Conservation (phyloP, 805 yeast species). For the Kluyveromyces nonfermentans region DNA sequence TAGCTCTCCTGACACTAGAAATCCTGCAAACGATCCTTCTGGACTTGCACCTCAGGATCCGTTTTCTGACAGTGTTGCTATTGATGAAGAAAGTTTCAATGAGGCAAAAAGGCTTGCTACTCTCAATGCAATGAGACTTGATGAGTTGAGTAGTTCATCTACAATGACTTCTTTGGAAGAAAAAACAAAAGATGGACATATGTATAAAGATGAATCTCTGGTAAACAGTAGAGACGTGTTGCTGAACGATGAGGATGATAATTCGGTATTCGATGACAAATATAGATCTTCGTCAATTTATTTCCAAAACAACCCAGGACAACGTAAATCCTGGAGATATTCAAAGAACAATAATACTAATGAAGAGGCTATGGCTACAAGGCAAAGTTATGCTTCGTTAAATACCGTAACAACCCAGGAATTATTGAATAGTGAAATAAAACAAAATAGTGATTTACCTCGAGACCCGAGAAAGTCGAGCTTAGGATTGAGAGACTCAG, state of each 20-base stretch:
- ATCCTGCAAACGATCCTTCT: constrained; percentile 30
- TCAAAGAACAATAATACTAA: constrained; percentile 29
- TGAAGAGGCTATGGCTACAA: constrained; percentile 28
- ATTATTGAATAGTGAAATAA: constrained; percentile 67
- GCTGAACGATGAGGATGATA: constrained; percentile 23
- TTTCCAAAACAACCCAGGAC: constrained; percentile 26
- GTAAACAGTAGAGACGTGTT: constrained; percentile 35
- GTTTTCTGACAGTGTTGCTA: constrained; percentile 20
- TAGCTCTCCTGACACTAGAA: constrained; percentile 32
- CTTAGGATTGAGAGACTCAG: constrained; percentile 34
- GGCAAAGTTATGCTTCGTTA: constrained; percentile 61
- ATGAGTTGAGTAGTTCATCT: constrained; percentile 43
- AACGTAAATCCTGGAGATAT: constrained; percentile 52
- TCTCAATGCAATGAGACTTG: constrained; percentile 43
- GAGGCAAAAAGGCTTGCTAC: constrained; percentile 35
- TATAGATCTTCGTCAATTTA: constrained; percentile 27
- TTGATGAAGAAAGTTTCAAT: constrained; percentile 10
- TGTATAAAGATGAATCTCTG: constrained; percentile 33
- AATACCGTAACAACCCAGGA: constrained; percentile 85
- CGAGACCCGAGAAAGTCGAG: constrained; percentile 37
- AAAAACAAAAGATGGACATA: constrained; percentile 20
- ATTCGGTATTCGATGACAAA: constrained; percentile 19
- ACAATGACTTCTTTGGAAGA: constrained; percentile 37
- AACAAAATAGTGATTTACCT: constrained; percentile 43
- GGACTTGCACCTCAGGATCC: constrained; percentile 19